Evolutionary conservation across 441 rosid genomes (phyloP).

Genomic region (Biscutella laevigata): DNA sequence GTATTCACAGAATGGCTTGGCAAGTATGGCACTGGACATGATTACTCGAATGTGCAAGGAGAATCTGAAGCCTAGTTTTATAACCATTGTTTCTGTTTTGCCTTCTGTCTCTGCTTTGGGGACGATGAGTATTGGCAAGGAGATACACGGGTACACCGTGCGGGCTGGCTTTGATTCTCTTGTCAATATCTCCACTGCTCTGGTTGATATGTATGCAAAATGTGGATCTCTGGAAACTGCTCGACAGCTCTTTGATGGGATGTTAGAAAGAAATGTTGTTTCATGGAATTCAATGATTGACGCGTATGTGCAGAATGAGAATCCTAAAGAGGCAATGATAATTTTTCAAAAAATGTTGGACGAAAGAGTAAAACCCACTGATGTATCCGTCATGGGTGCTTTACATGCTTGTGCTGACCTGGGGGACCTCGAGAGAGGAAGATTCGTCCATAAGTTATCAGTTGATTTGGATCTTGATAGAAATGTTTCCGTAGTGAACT

Average conservation of each 20-base stretch:
- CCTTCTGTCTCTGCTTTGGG: constrained; percentile 65
- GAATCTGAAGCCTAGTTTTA: constrained; percentile 51
- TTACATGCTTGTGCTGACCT: constrained; percentile 72
- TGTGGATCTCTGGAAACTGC: constrained; percentile 40
- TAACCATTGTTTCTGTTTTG: constrained; percentile 69
- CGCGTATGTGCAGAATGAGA: constrained; percentile 46
- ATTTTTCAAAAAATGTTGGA: constrained; percentile 60
- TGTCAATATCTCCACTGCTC: constrained; percentile 61
- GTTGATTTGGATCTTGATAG: constrained; percentile 42
- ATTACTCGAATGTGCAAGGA: constrained; percentile 50
- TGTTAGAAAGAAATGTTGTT: constrained; percentile 41
- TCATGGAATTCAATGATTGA: constrained; percentile 68
- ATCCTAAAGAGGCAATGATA: constrained; percentile 42
- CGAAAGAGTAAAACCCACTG: constrained; percentile 62
- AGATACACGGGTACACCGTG: constrained; percentile 60
- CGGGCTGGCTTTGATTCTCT: constrained; percentile 50
- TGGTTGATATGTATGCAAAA: constrained; percentile 70
- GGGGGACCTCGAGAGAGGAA: constrained; percentile 64
- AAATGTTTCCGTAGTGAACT: constrained; percentile 50
- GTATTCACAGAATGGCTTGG: constrained; percentile 66
- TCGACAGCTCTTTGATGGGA: constrained; percentile 41
- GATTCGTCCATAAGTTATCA: constrained; percentile 47
- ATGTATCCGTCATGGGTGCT: constrained; percentile 73
- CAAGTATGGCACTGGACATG: constrained; percentile 46
- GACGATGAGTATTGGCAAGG: constrained; percentile 51